Evolutionary conservation across 352 stramenopile species (phyloP).

Genomic region (Globisporangium iwayamae): DNA sequence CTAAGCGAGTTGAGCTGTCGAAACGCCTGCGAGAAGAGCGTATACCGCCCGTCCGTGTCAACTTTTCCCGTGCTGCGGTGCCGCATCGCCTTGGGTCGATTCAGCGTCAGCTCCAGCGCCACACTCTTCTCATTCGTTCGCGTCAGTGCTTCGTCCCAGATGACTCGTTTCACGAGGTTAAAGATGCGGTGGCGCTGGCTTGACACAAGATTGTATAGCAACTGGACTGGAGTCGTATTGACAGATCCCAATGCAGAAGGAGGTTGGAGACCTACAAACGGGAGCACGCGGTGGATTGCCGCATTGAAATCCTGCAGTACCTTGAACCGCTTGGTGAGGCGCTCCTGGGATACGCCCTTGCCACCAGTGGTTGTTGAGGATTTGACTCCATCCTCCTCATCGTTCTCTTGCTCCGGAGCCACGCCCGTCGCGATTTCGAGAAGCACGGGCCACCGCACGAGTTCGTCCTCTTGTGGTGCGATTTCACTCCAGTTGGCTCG

Average conservation of each 20-base stretch:
- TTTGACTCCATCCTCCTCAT: background rate
- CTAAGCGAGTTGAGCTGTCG: constrained; percentile 67
- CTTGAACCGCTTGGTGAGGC: constrained; percentile 59
- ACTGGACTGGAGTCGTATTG: background rate
- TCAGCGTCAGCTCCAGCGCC: constrained; percentile 71
- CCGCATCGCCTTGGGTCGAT: constrained; percentile 80
- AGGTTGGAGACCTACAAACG: constrained; percentile 40
- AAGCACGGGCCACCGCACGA: constrained; percentile 67
- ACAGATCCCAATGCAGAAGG: constrained; percentile 1
- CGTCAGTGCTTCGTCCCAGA: constrained; percentile 70
- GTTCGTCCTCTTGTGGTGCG: constrained; percentile 47
- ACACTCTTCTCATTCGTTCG: constrained; percentile 42
- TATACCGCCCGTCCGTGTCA: constrained; percentile 60
- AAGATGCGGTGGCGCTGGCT: constrained; percentile 65
- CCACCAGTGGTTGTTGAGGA: background rate
- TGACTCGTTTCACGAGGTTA: constrained; percentile 56
- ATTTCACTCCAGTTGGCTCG: constrained; percentile 58
- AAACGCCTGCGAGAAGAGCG: constrained; percentile 85
- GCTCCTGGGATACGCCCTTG: constrained; percentile 25
- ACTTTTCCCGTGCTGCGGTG: constrained; percentile 53
- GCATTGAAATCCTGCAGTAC: constrained; percentile 75
- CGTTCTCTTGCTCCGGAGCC: background rate
- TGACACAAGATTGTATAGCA: constrained; percentile 33
- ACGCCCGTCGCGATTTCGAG: constrained; percentile 51
- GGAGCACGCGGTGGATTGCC: constrained; percentile 51